Conservation (phyloP, 2,329 filamentous ascomycete species). For the Fusarium sambucinum region DNA sequence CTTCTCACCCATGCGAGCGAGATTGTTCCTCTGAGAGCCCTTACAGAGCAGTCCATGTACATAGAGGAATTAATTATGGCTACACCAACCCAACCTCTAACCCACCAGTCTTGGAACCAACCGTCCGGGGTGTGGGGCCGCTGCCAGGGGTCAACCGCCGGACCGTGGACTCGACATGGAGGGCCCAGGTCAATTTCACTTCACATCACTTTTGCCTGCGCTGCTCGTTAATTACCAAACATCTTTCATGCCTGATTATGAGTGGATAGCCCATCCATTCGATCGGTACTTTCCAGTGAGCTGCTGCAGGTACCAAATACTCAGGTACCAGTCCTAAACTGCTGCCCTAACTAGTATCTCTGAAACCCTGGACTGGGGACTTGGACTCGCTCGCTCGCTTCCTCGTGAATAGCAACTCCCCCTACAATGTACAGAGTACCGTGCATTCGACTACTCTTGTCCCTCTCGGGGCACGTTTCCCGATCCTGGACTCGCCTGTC, state of each 20-base stretch:
- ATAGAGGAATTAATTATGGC: constrained; percentile 3
- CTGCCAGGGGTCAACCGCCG: constrained; percentile 38
- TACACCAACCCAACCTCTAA: constrained; percentile 27
- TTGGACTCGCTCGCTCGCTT: constrained; percentile 29
- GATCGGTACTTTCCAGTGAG: constrained; percentile 40
- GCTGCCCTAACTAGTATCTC: constrained; percentile 3
- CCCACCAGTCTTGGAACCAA: constrained; percentile 40
- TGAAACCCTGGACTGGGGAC: constrained; percentile 30
- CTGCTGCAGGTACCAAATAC: constrained; percentile 42
- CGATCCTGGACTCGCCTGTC: constrained; percentile 28
- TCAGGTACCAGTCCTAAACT: constrained; percentile 6
- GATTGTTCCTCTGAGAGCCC: constrained; percentile 11
- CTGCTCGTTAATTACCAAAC: constrained; percentile 29
- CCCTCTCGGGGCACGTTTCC: constrained; percentile 28
- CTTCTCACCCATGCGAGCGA: constrained; percentile 26
- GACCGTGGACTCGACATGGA: constrained; percentile 25
- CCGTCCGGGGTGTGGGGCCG: constrained; percentile 47
- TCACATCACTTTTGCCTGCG: constrained; percentile 1
- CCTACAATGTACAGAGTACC: neutral
- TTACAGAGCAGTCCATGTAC: neutral
- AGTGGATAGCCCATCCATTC: constrained; percentile 34
- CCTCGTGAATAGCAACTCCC: constrained; percentile 21
- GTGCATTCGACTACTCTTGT: constrained; percentile 14
- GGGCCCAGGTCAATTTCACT: constrained; percentile 28
- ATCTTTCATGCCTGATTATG: constrained; percentile 37